Conservation (phyloP, 306 rosid genomes). For the Lotus japonicus region DNA sequence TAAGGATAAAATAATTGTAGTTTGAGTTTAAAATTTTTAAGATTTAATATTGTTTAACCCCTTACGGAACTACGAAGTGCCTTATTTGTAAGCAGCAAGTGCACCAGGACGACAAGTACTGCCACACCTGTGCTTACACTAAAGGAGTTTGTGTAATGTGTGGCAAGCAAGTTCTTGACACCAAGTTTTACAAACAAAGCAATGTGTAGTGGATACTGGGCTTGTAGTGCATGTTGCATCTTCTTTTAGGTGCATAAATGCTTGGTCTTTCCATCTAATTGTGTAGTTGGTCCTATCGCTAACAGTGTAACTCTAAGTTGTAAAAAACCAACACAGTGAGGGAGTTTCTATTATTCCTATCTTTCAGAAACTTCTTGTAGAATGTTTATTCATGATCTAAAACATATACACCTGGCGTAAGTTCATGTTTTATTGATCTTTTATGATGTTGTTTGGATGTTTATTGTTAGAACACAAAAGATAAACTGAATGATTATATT, state of each 20-base stretch:
- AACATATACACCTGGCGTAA: background rate
- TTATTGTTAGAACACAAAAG: background rate
- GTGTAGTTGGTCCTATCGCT: background rate
- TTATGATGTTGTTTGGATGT: background rate
- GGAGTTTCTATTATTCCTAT: background rate
- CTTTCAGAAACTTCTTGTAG: background rate
- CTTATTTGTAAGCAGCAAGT: constrained; percentile 95
- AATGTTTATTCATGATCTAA: background rate
- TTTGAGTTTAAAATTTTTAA: too few species aligned
- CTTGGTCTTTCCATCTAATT: background rate
- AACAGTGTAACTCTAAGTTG: constrained; percentile 25
- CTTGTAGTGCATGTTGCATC: constrained; percentile 3
- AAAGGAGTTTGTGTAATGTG: constrained; percentile 97
- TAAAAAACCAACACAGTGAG: constrained; percentile 10
- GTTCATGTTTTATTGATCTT: background rate
- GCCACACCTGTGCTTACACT: constrained; percentile 90
- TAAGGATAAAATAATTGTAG: too few species aligned
- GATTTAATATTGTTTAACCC: too few species aligned
- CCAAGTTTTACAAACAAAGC: constrained; percentile 88
- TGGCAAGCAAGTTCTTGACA: constrained; percentile 91
- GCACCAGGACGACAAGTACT: constrained; percentile 89
- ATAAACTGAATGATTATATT: too few species aligned
- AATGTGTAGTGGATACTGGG: constrained; percentile 42
- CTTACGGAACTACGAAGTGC: constrained; percentile 87
- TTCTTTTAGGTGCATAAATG: constrained; percentile 8